Conservation (phyloP, 73 alveolate species). For the Tetrahymena borealis region DNA sequence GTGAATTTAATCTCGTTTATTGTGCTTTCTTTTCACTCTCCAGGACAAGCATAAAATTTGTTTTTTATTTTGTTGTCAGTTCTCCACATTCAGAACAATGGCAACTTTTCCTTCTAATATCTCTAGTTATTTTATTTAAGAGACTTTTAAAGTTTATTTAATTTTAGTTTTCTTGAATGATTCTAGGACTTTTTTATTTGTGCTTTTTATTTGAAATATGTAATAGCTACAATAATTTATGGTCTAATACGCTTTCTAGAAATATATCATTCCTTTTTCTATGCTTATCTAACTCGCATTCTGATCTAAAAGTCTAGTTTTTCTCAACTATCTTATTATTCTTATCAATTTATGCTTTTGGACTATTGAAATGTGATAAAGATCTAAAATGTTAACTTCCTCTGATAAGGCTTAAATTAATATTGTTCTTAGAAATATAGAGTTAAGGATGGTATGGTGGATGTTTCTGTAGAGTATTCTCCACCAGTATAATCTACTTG, state of each 20-base stretch:
- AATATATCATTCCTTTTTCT: not conserved
- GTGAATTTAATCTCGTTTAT: too few relatives aligned
- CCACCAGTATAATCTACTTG: not conserved
- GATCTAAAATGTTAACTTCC: not conserved
- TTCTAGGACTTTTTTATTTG: not conserved
- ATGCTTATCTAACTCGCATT: not conserved
- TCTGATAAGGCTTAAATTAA: not conserved
- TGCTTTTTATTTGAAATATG: not conserved
- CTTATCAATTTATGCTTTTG: not conserved
- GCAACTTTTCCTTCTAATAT: not conserved
- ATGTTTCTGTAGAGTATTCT: not conserved
- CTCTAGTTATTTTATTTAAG: not conserved
- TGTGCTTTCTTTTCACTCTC: not conserved
- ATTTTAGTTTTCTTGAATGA: not conserved
- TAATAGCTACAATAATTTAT: not conserved
- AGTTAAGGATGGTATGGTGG: not conserved
- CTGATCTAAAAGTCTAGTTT: not conserved
- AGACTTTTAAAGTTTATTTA: not conserved
- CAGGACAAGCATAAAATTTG: not conserved
- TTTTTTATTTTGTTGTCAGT: not conserved
- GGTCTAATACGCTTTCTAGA: not conserved
- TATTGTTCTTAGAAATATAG: not conserved
- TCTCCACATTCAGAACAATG: not conserved
- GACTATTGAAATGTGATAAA: not conserved
- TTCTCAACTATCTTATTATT: not conserved